These are phyloP conservation scores for Pythium periplocum DNA, from an alignment of 352 stramenopile genomes.

Conservation along the genomic window DNA sequence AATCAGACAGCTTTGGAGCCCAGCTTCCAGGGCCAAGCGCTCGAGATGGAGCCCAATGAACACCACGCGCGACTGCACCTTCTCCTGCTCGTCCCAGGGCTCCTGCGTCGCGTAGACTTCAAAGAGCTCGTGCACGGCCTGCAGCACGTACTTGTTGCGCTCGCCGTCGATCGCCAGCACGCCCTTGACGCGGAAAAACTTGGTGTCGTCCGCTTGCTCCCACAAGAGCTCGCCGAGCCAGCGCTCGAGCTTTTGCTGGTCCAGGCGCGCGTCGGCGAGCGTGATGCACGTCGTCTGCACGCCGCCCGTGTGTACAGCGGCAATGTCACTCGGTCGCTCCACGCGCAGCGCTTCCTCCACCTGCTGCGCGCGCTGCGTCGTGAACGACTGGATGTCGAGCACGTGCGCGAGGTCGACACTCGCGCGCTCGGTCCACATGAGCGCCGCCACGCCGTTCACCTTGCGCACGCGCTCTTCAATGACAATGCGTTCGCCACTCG, in stretches of 20 bases:
- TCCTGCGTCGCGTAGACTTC: conserved; percentile 69
- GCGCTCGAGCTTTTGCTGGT: conserved; percentile 54
- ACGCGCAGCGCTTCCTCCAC: conserved; percentile 38
- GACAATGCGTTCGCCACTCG: conserved; percentile 33
- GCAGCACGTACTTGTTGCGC: conserved; percentile 66
- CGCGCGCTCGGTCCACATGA: conserved; percentile 58
- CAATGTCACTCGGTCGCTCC: conserved; percentile 5
- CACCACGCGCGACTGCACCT: conserved; percentile 44
- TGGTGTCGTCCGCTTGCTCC: conserved; percentile 39
- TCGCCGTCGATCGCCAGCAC: conserved; percentile 49
- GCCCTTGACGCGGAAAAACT: conserved; percentile 76
- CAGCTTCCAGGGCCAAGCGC: conserved; percentile 27
- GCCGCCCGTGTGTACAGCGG: conserved; percentile 42
- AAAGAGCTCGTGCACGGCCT: conserved; percentile 81
- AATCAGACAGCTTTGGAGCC: conserved; percentile 31
- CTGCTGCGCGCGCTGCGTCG: conserved; percentile 48
- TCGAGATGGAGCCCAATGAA: conserved; percentile 67
- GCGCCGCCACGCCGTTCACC: conserved; percentile 66
- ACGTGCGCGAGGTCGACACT: conserved; percentile 61
- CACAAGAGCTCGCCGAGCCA: conserved; percentile 69
- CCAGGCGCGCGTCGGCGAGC: conserved; percentile 30
- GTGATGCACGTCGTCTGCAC: conserved; percentile 69
- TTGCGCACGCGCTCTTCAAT: conserved; percentile 38
- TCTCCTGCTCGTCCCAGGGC: conserved; percentile 25
- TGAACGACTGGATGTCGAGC: conserved; percentile 78